phyloP scores from a whole-genome alignment of 352 stramenopile genomes.

The Ophiocytium majus region DNA sequence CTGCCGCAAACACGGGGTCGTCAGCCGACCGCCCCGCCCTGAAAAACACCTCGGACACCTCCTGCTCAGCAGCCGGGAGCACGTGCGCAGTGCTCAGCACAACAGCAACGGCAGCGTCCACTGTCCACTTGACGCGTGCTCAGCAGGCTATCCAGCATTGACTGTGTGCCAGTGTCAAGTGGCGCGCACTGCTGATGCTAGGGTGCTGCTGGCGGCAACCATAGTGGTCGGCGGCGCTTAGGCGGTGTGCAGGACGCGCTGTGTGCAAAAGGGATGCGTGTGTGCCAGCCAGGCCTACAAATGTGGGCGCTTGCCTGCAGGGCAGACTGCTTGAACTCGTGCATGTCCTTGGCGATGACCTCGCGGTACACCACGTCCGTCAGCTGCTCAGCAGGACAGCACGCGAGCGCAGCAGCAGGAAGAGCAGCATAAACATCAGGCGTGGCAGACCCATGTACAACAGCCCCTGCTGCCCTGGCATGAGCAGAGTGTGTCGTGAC shows the following conservation, averaged over 20 bases:
- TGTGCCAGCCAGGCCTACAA: too few relatives aligned
- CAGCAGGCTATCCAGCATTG: too few relatives aligned
- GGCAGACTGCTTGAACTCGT: constrained; percentile 40
- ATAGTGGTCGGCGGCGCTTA: too few relatives aligned
- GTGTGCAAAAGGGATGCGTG: too few relatives aligned
- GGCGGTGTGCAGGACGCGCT: too few relatives aligned
- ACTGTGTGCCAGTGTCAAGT: background rate
- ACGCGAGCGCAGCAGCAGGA: background rate
- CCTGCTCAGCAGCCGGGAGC: background rate
- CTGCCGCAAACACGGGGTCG: constrained; percentile 40
- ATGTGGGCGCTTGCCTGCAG: constrained; percentile 20
- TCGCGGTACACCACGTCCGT: constrained; percentile 46
- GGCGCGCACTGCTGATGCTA: background rate
- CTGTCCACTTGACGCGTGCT: too few relatives aligned
- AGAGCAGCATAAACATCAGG: too few relatives aligned
- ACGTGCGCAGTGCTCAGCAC: background rate
- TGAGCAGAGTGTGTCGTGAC: too few relatives aligned
- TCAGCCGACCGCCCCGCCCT: constrained; percentile 25
- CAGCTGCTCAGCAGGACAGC: constrained; percentile 17
- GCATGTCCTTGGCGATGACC: constrained; percentile 55
- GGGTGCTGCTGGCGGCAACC: too few relatives aligned
- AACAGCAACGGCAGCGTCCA: too few relatives aligned
- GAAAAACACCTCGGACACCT: constrained; percentile 35
- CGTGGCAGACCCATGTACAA: too few relatives aligned
- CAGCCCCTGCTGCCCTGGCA: too few relatives aligned